A percentile compares a stretch with the other conserved stretches of the same genome.
Evolutionary conservation across 371 early-diverging fungal genomes (phyloP).

Genomic region (Mucor racemosus): DNA sequence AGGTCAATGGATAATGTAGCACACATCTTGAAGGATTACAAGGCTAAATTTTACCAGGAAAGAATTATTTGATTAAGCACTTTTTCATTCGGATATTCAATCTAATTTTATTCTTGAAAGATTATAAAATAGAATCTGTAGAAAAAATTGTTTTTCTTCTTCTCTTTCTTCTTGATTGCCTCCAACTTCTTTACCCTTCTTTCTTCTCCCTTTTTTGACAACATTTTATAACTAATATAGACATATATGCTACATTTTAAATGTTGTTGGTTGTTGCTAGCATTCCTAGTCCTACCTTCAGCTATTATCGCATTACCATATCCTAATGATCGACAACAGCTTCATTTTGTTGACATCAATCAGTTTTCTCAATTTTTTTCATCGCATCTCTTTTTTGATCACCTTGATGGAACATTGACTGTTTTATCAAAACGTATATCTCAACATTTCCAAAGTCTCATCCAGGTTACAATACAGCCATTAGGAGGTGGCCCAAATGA

Average conservation of each 20-base stretch:
- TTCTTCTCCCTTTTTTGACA: conserved; percentile 1
- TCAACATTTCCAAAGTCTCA: conserved; percentile 34
- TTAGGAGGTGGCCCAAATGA: conserved; percentile 6
- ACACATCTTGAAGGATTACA: neutral
- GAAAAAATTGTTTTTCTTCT: neutral
- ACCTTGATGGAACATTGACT: conserved; percentile 36
- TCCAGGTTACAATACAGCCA: conserved; percentile 30
- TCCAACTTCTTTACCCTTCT: neutral
- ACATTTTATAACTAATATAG: conserved; percentile 2
- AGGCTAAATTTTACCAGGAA: conserved; percentile 4
- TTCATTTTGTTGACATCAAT: conserved; percentile 26
- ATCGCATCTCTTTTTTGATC: conserved; percentile 39
- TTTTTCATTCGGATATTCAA: neutral
- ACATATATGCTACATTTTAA: conserved; percentile 6
- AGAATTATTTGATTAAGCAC: neutral
- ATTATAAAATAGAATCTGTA: conserved; percentile 3
- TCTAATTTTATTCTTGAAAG: neutral
- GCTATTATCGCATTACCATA: neutral
- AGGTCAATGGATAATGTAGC: conserved; percentile 2
- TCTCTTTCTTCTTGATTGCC: neutral
- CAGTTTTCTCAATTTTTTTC: conserved; percentile 36
- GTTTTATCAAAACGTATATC: conserved; percentile 37
- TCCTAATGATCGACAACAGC: neutral
- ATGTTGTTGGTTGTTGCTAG: conserved; percentile 5
- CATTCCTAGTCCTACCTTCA: neutral